Base-by-base conservation (phyloP, 805 yeast species). In the Wickerhamomyces chambardii region DNA sequence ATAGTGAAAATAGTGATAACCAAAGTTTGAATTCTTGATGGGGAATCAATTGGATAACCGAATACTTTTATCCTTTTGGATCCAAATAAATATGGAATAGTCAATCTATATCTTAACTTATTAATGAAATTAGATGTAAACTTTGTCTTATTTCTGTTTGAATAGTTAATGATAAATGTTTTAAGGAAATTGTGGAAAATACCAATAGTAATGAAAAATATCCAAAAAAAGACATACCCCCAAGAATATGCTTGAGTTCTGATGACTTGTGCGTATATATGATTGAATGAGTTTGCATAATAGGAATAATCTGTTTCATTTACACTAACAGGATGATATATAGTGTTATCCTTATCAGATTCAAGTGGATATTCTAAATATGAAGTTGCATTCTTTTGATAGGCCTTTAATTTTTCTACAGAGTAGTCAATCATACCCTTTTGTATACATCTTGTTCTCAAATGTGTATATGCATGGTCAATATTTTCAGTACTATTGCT, bases 181-280 rank as follows among this genome's bases (percentile, higher is more conserved):
- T 44, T 47, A 25, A 41, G 37, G 16, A 59, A 28, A 37, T 61
- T 59, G 33, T 46, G 35, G 2, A 61, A 8, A 2, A 64, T 54
- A 0, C 58, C 59, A 2, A 61, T 27, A 0, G 49, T 30, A 18
- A 67, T 34, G 14, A 67, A 42, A 6, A 55, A 46, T 0, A 48
- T 50, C 72, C 72, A 67, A 37, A 52, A 66, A 37, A 62, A 62
- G 18, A 64, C 51, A 28, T 53, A 47, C n/a, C 70, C 73, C 72
- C 72, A 67, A 10, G 68, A 70, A 34, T 58, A 58, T 47, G 64
- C 56, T 39, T 59, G 66, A 15, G 67, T 59, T 32, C 61, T 50
- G 18, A 53, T 39, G 8, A 65, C 64, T 25, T 58, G 61, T 6
- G 56, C 51, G 17, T 61, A 56, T 29, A 49, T 58, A 33, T 64